Conservation (phyloP, 305 asterid species). For the Fraxinus velutina region DNA sequence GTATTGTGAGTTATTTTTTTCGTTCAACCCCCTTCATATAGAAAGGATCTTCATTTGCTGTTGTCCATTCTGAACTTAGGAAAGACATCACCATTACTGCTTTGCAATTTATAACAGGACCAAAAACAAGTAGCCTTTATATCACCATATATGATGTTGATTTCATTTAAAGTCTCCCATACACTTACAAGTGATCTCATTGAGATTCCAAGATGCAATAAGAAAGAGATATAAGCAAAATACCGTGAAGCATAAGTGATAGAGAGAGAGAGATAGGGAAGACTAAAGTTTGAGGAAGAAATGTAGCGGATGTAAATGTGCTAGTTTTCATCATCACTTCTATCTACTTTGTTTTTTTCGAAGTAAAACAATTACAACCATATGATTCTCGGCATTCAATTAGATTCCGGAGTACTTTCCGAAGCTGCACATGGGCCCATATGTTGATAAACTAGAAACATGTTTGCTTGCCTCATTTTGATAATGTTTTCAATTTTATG, state of each 20-base stretch:
- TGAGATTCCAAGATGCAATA: background rate
- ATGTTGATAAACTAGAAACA: background rate
- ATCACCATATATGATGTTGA: background rate
- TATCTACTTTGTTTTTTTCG: background rate
- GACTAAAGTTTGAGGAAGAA: constrained; percentile 1
- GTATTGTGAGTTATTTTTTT: background rate
- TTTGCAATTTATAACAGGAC: background rate
- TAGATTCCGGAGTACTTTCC: background rate
- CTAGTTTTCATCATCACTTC: background rate
- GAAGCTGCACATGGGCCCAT: background rate
- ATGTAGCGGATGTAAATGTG: background rate
- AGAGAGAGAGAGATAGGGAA: background rate
- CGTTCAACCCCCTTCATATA: background rate
- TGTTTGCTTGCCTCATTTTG: background rate
- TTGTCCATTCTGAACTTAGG: background rate
- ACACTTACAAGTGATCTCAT: background rate
- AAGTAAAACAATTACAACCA: background rate
- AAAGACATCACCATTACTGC: background rate
- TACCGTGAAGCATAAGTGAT: background rate
- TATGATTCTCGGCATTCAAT: background rate
- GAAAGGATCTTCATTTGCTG: background rate
- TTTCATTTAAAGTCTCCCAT: background rate
- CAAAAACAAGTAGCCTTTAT: background rate
- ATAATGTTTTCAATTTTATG: background rate
- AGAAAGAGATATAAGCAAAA: background rate